Evolutionary conservation across 768 basidiomycete species (phyloP), one percentile per base, ranked within the genome.

Genomic region (Coprinellus micaceus): DNA sequence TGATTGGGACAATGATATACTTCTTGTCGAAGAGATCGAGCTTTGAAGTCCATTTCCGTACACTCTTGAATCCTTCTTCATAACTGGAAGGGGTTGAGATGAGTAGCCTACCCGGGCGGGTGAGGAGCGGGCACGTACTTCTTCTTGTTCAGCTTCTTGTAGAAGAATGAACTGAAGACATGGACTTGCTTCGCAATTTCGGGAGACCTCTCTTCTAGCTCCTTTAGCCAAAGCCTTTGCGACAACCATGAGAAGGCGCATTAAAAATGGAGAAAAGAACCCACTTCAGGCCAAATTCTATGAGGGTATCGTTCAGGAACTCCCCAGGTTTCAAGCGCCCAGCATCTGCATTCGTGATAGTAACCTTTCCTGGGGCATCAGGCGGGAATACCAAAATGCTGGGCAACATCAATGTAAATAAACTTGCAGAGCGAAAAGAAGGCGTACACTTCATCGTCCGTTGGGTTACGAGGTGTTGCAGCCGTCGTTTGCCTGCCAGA

Each of bases 81-180:
- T 72, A 58, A 54, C 81, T 83, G 44, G 62, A 62, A 39, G 19
- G 40, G 22, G 53, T 44, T 61, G 33, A 64, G 54, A 37, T 9
- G 28, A 53, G 26, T 13, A 40, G 2, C 19, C 43, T 40, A 33
- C 19, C 22, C 22, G 45, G 5, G 4, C 7, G 24, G n/a, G 19
- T 4, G 50, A 28, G 29, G n/a, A 40, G 37, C 10, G 28, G 49
- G 33, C 24, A 66, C 76, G 37, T 66, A 86, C 85, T 77, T 82
- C 67, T 82, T 88, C 52, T 80, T 80, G 56, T 86, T 87, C 25
- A 99, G 72, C 70, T 97, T 96, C 76, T 95, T 92, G 77, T 95
- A 98, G 71, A 99, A 98, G 73, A 98, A 99, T 0, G 95, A 95
- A 69, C 88, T 98, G 76, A 98, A 98, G 3, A 98, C 81, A 64